Conservation (phyloP, 2,329 filamentous ascomycete genomes). For the Colletotrichum neosansevieriae region DNA sequence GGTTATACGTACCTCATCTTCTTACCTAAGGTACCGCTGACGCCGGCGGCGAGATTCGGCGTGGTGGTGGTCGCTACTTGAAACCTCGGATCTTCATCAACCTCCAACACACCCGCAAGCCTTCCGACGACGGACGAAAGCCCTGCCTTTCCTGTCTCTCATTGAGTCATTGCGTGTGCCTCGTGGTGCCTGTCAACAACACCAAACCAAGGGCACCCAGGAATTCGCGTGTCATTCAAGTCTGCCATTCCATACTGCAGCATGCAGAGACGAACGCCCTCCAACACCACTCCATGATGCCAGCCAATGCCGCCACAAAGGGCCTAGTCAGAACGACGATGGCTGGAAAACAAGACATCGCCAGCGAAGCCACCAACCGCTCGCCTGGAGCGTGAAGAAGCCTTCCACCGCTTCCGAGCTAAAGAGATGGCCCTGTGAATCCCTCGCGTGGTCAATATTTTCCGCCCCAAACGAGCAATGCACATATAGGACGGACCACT, state of each 20-base stretch:
- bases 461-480: constrained; percentile 10
- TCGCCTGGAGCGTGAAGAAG: background rate
- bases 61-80: constrained; percentile 14
- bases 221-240: background rate
- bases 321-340: too few relatives aligned
- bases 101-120: constrained; percentile 17
- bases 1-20: too few relatives aligned
- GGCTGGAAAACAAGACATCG: background rate
- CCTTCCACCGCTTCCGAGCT: background rate
- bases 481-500: constrained; percentile 4
- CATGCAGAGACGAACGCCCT: constrained; percentile 21
- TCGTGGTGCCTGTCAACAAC: constrained; percentile 6
- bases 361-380: background rate
- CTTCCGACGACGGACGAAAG: constrained; percentile 25
- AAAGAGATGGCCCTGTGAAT: background rate
- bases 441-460: constrained; percentile 1
- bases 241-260: constrained; percentile 7
- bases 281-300: background rate
- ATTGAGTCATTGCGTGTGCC: constrained; percentile 26
- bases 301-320: background rate
- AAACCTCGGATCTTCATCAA: constrained; percentile 35
- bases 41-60: constrained; percentile 2
- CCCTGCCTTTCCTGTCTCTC: constrained; percentile 25
- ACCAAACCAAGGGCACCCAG: constrained; percentile 12
- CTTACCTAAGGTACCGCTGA: background rate